Evolutionary conservation across 805 yeast genomes (phyloP), one percentile per base, ranked within the genome.

Genomic region (Torulaspora quercuum): DNA sequence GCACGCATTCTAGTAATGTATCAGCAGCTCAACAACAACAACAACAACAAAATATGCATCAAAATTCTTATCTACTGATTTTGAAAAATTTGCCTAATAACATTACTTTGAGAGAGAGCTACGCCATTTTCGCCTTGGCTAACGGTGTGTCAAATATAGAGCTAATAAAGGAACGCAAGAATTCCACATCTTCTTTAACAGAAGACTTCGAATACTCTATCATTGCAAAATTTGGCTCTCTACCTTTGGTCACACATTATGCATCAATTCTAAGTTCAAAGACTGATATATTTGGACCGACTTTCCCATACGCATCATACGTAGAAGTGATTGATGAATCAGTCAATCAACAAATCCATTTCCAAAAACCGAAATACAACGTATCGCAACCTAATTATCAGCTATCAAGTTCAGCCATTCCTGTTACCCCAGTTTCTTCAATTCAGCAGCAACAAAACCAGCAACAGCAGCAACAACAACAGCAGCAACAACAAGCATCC

Each of bases 101-200:
- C 59, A 64, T 82, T 18, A 59, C 83, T 2, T 46, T 69, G 22
- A 72, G 92, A 56, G 94, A 83, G 57, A 79, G 84, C 2, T 67
- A 73, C 32, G 67, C 80, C 10, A 69, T 83, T 6, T 83, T 83
- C 55, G 73, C 90, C 5, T 62, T 83, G 37, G 83, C 85, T n/a
- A 62, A 68, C 44, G 86, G 80, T 48, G 80, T 80, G 30, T 45
- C 70, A 22, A 68, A 62, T 39, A 62, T 77, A 25, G 82, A 76
- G 37, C 47, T 76, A 24, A 52, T 62, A 16, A 71, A 69, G 29
- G 42, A 39, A 27, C 45, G 31, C 16, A 41, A 31, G 35, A 33
- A 34, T 13, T 33, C 45, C 4, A 14, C 43, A 6, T 25, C 42
- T 13, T 35, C 41, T 31, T n/a, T n/a, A 8, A 25, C 35, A 13